Evolutionary conservation across 2,329 filamentous ascomycete species (phyloP).

Genomic region (Colletotrichum sp.): DNA sequence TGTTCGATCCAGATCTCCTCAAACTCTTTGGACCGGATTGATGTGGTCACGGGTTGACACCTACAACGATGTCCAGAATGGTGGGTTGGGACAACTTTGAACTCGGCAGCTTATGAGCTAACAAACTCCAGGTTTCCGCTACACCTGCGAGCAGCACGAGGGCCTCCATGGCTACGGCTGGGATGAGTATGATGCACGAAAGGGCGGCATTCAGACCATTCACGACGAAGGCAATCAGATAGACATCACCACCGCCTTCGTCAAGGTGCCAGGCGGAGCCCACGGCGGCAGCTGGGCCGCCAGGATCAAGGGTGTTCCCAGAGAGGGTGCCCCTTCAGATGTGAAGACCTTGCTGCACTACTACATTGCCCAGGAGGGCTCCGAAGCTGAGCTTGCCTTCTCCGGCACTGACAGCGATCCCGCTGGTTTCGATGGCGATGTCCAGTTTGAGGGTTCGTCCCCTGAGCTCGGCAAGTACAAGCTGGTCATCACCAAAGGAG

Average conservation of each 20-base stretch:
- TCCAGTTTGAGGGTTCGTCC: slow-evolving; percentile 74
- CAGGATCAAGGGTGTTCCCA: slow-evolving; percentile 80
- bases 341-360: slow-evolving; percentile 81
- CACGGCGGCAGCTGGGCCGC: slow-evolving; percentile 93
- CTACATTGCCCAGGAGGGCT: slow-evolving; percentile 80
- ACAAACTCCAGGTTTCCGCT: slow-evolving; percentile 73
- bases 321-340: slow-evolving; percentile 68
- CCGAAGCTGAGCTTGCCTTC: slow-evolving; percentile 66
- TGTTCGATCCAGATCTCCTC: slow-evolving; percentile 78
- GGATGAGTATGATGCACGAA: slow-evolving; percentile 94
- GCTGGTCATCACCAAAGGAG: slow-evolving; percentile 75
- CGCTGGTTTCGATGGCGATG: slow-evolving; percentile 59
- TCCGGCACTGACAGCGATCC: slow-evolving; percentile 51
- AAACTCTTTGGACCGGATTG: slow-evolving; percentile 81
- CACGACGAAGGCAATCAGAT: slow-evolving; percentile 88
- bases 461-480: slow-evolving; percentile 79
- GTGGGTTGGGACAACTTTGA: slow-evolving; percentile 50
- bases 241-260: slow-evolving; percentile 90
- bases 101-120: neutral
- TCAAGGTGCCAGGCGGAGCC: slow-evolving; percentile 85
- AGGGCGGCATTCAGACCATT: slow-evolving; percentile 86
- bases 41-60: slow-evolving; percentile 89
- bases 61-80: slow-evolving; percentile 74
- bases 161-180: slow-evolving; percentile 95
- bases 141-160: slow-evolving; percentile 95